These are phyloP conservation scores for Fomitiporia mediterranea DNA, from an alignment of 1,284 basidiomycete species.

Conservation along the genomic window DNA sequence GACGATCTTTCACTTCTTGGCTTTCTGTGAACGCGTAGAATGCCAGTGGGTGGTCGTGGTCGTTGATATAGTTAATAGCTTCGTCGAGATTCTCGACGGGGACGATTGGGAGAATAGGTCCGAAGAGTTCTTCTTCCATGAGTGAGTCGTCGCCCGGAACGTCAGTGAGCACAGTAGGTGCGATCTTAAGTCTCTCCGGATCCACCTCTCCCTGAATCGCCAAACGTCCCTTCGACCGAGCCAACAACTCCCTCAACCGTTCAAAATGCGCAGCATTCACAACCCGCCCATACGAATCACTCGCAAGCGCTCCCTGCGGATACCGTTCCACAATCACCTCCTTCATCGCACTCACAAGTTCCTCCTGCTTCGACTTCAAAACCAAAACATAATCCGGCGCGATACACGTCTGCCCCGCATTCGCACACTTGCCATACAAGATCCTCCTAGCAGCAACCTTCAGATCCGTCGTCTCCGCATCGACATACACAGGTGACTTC, in stretches of 20 bases:
- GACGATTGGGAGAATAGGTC: conserved; percentile 46
- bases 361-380: conserved; percentile 35
- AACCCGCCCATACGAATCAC: conserved; percentile 33
- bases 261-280: conserved; percentile 37
- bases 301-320: conserved; percentile 31
- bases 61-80: conserved; percentile 37
- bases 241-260: conserved; percentile 35
- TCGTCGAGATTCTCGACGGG: conserved; percentile 37
- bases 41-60: conserved; percentile 32
- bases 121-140: conserved; percentile 47
- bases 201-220: conserved; percentile 41
- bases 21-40: conserved; percentile 38
- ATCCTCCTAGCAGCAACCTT: conserved; percentile 31
- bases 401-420: conserved; percentile 42
- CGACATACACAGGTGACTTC: conserved; percentile 49
- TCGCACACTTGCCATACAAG: conserved; percentile 45
- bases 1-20: conserved; percentile 30
- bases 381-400: conserved; percentile 51
- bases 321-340: conserved; percentile 28
- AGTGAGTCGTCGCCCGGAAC: conserved; percentile 36
- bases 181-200: conserved; percentile 28
- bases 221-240: conserved; percentile 39
- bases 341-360: conserved; percentile 36
- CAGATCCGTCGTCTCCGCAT: conserved; percentile 34
- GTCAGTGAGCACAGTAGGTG: conserved; percentile 32